These are phyloP conservation scores for Aspergillus sclerotialis DNA, from an alignment of 2,329 filamentous ascomycete species.

Conservation along the genomic window DNA sequence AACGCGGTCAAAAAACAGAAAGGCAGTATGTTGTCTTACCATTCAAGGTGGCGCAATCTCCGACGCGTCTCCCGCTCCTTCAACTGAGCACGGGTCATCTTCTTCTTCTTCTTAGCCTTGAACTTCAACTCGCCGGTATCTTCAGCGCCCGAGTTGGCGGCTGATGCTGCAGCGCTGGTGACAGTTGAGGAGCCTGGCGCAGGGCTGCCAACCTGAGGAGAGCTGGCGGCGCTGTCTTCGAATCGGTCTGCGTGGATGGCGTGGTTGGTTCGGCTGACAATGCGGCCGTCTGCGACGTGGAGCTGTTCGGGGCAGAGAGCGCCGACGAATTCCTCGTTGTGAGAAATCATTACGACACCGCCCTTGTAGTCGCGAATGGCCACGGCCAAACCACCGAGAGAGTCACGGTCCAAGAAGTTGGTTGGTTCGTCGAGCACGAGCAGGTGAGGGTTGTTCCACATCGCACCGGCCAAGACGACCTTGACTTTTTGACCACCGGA, in stretches of 20 bases:
- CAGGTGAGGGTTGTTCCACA: conserved; percentile 99
- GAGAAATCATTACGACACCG: conserved; percentile 97
- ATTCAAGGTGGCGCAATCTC: conserved; percentile 72
- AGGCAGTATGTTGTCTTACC: too few species aligned
- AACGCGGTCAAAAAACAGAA: too few species aligned
- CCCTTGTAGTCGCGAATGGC: conserved; percentile 98
- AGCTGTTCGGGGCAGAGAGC: conserved; percentile 94
- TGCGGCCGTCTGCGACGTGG: conserved; percentile 81
- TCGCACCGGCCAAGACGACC: conserved; percentile 89
- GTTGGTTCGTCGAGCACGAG: conserved; percentile 97
- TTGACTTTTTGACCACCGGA: conserved; percentile 99
- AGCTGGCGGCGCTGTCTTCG: conserved; percentile 67
- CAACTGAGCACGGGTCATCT: conserved; percentile 92
- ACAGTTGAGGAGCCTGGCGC: conserved; percentile 54
- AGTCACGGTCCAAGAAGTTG: conserved; percentile 98
- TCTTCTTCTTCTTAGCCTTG: conserved; percentile 88
- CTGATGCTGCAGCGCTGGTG: conserved; percentile 55
- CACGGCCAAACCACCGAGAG: conserved; percentile 90
- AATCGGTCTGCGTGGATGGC: conserved; percentile 75
- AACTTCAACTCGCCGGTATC: conserved; percentile 80
- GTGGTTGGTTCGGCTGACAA: conserved; percentile 73
- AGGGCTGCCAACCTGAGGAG: conserved; percentile 45
- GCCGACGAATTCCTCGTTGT: conserved; percentile 98
- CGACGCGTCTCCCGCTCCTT: conserved; percentile 89
- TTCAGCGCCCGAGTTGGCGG: conserved; percentile 76